Evolutionary conservation across 139 green algal genomes (phyloP).

Genomic region (Chlamydomonas sphaeroides): DNA sequence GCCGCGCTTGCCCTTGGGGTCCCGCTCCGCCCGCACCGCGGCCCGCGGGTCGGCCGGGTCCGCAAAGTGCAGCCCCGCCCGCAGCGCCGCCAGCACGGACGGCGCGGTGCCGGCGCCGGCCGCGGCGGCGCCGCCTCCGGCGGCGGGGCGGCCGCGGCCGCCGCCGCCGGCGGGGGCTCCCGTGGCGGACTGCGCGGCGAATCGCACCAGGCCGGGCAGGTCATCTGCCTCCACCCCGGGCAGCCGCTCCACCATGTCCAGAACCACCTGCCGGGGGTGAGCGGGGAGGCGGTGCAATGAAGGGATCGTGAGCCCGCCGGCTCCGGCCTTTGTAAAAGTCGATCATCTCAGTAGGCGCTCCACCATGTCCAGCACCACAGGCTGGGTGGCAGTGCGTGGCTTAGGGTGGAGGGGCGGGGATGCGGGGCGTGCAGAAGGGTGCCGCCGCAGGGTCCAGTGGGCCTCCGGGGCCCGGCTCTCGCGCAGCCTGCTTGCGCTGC

Average conservation of each 20-base stretch:
- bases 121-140: neutral
- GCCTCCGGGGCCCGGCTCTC: too few species aligned
- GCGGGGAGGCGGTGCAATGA: too few species aligned
- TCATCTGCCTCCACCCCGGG: constrained; percentile 48
- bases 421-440: too few species aligned
- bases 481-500: too few species aligned
- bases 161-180: neutral
- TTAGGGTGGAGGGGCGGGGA: too few species aligned
- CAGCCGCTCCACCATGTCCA: constrained; percentile 31
- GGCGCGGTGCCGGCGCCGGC: constrained; percentile 5
- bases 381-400: neutral
- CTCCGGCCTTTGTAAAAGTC: too few species aligned
- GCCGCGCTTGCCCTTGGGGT: constrained; percentile 28
- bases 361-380: constrained; percentile 22
- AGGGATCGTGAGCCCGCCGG: too few species aligned
- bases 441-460: too few species aligned
- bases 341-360: constrained; percentile 40
- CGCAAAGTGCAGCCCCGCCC: constrained; percentile 29
- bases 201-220: constrained; percentile 45
- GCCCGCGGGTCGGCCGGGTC: constrained; percentile 43
- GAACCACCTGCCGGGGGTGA: constrained; percentile 10
- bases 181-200: constrained; percentile 16
- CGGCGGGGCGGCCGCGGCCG: neutral
- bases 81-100: constrained; percentile 18
- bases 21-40: constrained; percentile 29